These are phyloP conservation scores for Rusavskia elegans DNA, from an alignment of 495 filamentous ascomycete genomes.

Conservation along the genomic window DNA sequence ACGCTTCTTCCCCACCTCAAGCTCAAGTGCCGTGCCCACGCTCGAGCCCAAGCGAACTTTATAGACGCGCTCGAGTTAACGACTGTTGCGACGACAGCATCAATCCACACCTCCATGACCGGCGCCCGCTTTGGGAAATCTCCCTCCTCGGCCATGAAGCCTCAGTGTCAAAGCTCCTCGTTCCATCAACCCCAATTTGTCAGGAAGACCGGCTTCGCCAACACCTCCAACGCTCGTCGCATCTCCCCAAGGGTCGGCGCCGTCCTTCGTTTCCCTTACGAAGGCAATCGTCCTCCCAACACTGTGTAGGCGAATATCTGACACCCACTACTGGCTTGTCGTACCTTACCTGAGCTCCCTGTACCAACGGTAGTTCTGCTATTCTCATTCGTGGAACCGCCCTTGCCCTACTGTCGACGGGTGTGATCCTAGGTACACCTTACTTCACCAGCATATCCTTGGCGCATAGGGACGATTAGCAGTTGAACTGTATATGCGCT, in stretches of 20 bases:
- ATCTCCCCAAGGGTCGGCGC: background rate
- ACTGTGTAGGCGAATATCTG: background rate
- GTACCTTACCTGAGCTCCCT: background rate
- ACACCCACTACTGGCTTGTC: background rate
- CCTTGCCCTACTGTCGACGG: background rate
- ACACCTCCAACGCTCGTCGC: background rate
- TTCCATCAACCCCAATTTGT: background rate
- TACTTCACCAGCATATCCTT: background rate
- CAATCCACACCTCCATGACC: background rate
- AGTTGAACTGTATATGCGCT: background rate
- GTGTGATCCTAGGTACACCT: background rate
- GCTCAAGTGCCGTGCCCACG: too few species aligned
- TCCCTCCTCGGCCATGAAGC: background rate
- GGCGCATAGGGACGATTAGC: background rate
- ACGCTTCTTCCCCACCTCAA: background rate
- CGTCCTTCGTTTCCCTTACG: background rate
- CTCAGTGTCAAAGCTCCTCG: background rate
- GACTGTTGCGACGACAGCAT: background rate
- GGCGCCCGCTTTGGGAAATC: background rate
- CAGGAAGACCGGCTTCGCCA: background rate
- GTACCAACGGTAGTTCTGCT: background rate
- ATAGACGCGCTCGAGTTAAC: background rate
- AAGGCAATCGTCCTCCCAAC: background rate
- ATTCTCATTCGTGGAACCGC: background rate
- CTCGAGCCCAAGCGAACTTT: background rate